Evolutionary conservation across 2,329 filamentous ascomycete genomes (phyloP), one percentile per base, ranked within the genome.

Genomic region (Aspergillus sp.): DNA sequence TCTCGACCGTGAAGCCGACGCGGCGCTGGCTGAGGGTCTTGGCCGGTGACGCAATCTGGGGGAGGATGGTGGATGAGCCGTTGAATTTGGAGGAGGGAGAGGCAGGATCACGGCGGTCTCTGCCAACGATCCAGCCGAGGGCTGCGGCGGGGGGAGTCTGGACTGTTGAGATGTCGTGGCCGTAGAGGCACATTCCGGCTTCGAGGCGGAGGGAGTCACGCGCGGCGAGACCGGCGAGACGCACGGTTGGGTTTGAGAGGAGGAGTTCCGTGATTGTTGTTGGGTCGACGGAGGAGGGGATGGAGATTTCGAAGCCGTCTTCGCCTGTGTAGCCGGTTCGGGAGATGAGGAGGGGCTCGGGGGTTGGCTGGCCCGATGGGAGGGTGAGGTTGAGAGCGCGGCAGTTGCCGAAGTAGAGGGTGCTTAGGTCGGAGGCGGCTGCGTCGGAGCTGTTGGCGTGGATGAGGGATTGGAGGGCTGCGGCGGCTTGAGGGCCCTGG

Each of bases 101-200:
- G 2, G 67, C 63, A 5, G 72, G 64, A 54, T 83, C 78, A 54
- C 88, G 88, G 17, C 93, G 86, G 56, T 88, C 85, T 71, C 91
- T 92, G 63, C 90, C 88, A 59, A 99, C 87, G 69, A 97, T 85
- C 93, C 95, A 99, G 59, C 81, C 81, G 0, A 91, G 77, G 2
- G 80, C 82, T 2, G 84, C 88, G 70, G 87, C 84, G 4, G 89
- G 86, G 1, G 88, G 88, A 1, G 88, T 90, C 11, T 84, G 89
- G 0, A 79, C 80, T 57, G 96, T 93, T 73, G 96, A 87, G 39
- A 99, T 84, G 74, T 99, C 95, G 77, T 98, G 91, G n/a, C 95
- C 95, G 78, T 99, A 99, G n/a, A 99, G 84, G 76, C 95, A 99
- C 93, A 99, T 96, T 60, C 95, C 95, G 0, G 95, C 95, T 79